A percentile compares a stretch with the other conserved stretches of the same genome.
phyloP scores from a whole-genome alignment of 371 early-diverging fungal genomes.

The Mucor circinelloides region DNA sequence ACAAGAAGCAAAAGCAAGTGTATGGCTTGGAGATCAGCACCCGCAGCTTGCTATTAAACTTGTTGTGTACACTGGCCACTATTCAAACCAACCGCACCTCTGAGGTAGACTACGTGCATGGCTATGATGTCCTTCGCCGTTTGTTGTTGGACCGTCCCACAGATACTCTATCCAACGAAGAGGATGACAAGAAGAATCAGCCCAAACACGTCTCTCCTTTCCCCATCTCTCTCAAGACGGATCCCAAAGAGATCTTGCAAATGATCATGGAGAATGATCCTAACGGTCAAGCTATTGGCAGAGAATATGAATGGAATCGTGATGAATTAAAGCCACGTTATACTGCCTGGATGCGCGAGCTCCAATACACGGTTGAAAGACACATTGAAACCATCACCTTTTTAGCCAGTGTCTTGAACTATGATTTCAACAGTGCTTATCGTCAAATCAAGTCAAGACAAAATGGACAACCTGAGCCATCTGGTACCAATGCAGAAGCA shows the following conservation, averaged over 20 bases:
- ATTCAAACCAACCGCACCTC: slow-evolving; percentile 36
- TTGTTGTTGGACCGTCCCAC: slow-evolving; percentile 39
- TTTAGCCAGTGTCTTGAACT: slow-evolving; percentile 44
- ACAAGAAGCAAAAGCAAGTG: slow-evolving; percentile 42
- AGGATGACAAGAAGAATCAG: slow-evolving; percentile 20
- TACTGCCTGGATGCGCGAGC: slow-evolving; percentile 56
- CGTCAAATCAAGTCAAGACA: slow-evolving; percentile 39
- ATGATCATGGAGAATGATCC: slow-evolving; percentile 43
- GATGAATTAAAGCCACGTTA: slow-evolving; percentile 39
- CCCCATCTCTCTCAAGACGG: slow-evolving; percentile 47
- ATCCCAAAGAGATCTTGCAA: slow-evolving; percentile 41
- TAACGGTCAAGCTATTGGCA: slow-evolving; percentile 17
- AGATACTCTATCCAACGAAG: slow-evolving; percentile 19
- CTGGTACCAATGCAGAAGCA: slow-evolving; percentile 7
- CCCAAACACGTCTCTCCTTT: slow-evolving; percentile 32
- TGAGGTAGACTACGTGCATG: slow-evolving; percentile 38
- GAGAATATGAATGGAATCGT: slow-evolving; percentile 17
- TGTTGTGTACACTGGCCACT: slow-evolving; percentile 49
- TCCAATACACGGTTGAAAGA: slow-evolving; percentile 45
- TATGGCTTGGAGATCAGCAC: slow-evolving; percentile 45
- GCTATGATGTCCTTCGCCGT: slow-evolving; percentile 50
- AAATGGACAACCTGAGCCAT: slow-evolving; percentile 1
- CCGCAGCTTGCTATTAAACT: slow-evolving; percentile 34
- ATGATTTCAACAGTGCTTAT: slow-evolving; percentile 53
- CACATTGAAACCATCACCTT: slow-evolving; percentile 56